phyloP scores from a whole-genome alignment of 2,329 filamentous ascomycete species.

The Aspergillus pseudonomiae region DNA sequence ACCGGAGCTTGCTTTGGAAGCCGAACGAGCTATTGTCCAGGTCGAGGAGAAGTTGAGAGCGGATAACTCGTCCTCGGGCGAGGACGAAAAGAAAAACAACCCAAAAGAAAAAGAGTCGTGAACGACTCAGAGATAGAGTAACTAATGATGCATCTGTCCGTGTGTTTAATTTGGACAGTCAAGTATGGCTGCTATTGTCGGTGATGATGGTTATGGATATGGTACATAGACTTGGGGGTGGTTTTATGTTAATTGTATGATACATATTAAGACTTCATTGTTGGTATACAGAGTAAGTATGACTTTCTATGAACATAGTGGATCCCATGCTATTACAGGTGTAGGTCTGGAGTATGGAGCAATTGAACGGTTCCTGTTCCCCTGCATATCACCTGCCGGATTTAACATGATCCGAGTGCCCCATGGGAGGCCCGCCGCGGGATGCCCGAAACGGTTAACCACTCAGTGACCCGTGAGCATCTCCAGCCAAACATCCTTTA shows the following conservation, averaged over 20 bases:
- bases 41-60: constrained; percentile 52
- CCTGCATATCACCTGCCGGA: constrained; percentile 30
- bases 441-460: constrained; percentile 23
- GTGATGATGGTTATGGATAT: background rate
- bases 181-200: background rate
- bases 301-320: background rate
- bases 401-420: constrained; percentile 28
- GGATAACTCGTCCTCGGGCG: constrained; percentile 22
- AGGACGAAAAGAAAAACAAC: constrained; percentile 14
- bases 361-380: background rate
- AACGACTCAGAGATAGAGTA: constrained; percentile 3
- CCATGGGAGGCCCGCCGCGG: constrained; percentile 22
- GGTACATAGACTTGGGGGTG: background rate
- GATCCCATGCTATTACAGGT: background rate
- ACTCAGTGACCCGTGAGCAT: constrained; percentile 13
- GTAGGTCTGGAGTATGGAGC: background rate
- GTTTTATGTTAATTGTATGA: background rate
- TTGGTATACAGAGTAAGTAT: background rate
- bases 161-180: background rate
- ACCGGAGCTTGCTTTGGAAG: constrained; percentile 71
- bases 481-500: constrained; percentile 11
- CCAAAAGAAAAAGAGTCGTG: constrained; percentile 29
- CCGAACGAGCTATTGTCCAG: constrained; percentile 77
- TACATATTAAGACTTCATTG: background rate
- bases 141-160: background rate